Evolutionary conservation across 495 filamentous ascomycete genomes (phyloP).

Genomic region (Geopyxis carbonaria): DNA sequence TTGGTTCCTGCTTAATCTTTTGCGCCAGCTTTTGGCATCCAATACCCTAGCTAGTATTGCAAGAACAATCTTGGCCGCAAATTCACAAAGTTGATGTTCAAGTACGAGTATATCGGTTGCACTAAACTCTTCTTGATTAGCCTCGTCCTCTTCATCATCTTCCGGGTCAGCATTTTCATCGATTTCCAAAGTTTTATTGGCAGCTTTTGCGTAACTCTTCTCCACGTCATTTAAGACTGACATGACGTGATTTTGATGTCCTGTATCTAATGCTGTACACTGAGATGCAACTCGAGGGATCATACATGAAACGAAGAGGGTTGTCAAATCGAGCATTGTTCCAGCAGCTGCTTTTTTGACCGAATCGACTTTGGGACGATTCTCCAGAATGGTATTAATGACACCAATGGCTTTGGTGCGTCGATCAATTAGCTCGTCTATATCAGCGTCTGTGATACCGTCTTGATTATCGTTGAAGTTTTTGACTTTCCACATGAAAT

Average conservation of each 20-base stretch:
- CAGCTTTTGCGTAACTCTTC: slow-evolving; percentile 52
- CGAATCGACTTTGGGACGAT: slow-evolving; percentile 45
- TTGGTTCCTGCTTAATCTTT: slow-evolving; percentile 50
- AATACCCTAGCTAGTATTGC: slow-evolving; percentile 56
- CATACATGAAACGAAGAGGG: slow-evolving; percentile 48
- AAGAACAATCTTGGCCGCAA: slow-evolving; percentile 67
- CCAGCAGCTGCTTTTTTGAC: slow-evolving; percentile 59
- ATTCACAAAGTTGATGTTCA: slow-evolving; percentile 68
- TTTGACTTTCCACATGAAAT: slow-evolving; percentile 81
- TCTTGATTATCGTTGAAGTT: background rate
- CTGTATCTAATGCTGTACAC: slow-evolving; percentile 42
- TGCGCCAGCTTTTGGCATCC: slow-evolving; percentile 44
- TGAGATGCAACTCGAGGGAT: slow-evolving; percentile 39
- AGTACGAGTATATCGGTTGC: slow-evolving; percentile 39
- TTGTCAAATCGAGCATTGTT: slow-evolving; percentile 60
- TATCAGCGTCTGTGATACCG: slow-evolving; percentile 18
- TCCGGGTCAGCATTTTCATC: slow-evolving; percentile 51
- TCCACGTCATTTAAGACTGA: slow-evolving; percentile 60
- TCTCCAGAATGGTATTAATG: slow-evolving; percentile 35
- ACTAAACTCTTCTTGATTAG: slow-evolving; percentile 37
- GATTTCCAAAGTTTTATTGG: slow-evolving; percentile 47
- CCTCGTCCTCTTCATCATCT: slow-evolving; percentile 46
- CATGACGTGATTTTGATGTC: slow-evolving; percentile 44
- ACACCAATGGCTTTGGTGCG: slow-evolving; percentile 25
- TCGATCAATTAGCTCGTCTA: slow-evolving; percentile 41